Evolutionary conservation across 2,329 filamentous ascomycete genomes (phyloP).

Genomic region (Ophiostoma ips): DNA sequence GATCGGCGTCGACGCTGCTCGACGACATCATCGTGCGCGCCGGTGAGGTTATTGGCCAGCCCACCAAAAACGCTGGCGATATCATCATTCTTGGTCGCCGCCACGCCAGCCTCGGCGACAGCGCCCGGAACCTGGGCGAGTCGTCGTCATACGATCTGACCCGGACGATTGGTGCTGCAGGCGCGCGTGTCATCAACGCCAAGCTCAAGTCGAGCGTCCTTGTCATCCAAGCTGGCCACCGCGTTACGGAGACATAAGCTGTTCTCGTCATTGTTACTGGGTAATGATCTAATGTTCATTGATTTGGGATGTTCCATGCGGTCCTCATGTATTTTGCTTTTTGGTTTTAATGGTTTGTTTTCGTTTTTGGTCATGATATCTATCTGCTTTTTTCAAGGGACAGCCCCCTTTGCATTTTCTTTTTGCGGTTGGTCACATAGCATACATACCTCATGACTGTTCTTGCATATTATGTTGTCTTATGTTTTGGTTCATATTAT

Average conservation of each 20-base stretch:
- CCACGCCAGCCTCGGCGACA: slow-evolving; percentile 21
- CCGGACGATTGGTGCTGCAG: slow-evolving; percentile 44
- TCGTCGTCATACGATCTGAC: slow-evolving; percentile 25
- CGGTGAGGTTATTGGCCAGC: slow-evolving; percentile 41
- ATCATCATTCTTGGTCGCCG: slow-evolving; percentile 52
- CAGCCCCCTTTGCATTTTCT: too few species aligned
- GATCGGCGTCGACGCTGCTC: slow-evolving; percentile 24
- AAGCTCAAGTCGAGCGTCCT: slow-evolving; percentile 53
- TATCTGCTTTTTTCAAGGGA: slow-evolving; percentile 1
- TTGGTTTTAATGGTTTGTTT: not conserved
- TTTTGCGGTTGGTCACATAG: too few species aligned
- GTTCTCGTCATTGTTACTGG: not conserved
- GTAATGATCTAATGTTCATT: too few species aligned
- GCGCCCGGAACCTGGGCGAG: slow-evolving; percentile 9
- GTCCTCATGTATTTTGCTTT: not conserved
- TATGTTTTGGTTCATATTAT: too few species aligned
- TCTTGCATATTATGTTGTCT: too few species aligned
- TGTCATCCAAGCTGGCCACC: slow-evolving; percentile 47
- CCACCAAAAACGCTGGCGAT: slow-evolving; percentile 53
- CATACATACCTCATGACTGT: too few species aligned
- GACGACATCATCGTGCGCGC: slow-evolving; percentile 38
- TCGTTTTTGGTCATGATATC: not conserved
- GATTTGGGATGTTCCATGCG: too few species aligned
- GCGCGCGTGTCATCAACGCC: slow-evolving; percentile 43
- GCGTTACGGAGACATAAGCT: slow-evolving; percentile 8